Evolutionary conservation across 768 basidiomycete species (phyloP), one percentile per base, ranked within the genome.

Genomic region (Erythrobasidium yunnanense): DNA sequence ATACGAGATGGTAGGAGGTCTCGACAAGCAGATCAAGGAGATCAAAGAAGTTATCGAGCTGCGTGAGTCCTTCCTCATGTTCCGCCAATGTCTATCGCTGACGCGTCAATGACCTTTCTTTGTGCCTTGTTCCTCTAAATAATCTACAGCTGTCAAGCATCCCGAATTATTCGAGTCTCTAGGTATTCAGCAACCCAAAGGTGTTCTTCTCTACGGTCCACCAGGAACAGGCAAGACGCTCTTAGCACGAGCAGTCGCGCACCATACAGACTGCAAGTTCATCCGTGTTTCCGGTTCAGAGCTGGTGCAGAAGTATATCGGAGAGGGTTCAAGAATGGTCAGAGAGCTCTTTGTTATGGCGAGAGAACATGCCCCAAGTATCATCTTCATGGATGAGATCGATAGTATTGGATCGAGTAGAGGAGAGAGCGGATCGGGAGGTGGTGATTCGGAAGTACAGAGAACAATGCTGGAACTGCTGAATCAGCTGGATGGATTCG

Each of bases 331-430:
- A 69, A 80, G 92, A 67, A 96, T 95, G 92, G 92, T 96, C 35
- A 83, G 93, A 56, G 93, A 96, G 78, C 77, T 97, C 66, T 97
- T 97, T 80, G 90, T 95, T 67, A 96, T 95, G 93, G 93, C 93
- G 1, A 78, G 91, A 68, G 93, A 96, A 76, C 90, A 95, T 73
- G 93, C 93, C 33, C 93, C 93, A 34, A 88, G 87, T 76, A 95
- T 97, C 78, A 95, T 97, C 75, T 96, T 97, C 80, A 95, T 97
- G 92, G 93, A 96, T 75, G 93, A 96, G 78, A 96, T 97, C 70
- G 93, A 97, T 78, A 90, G 88, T 20, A 97, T 97, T 73, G 93
- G 93, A 60, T 87, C 86, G 69, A 90, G 89, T 69, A 78, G 92
- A 75, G 90, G 92, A 11, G 88, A 91, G 70, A 79, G 81, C 32